These are phyloP conservation scores for Helichrysum umbraculigerum DNA, from an alignment of 129 eudicot species.

Conservation along the genomic window DNA sequence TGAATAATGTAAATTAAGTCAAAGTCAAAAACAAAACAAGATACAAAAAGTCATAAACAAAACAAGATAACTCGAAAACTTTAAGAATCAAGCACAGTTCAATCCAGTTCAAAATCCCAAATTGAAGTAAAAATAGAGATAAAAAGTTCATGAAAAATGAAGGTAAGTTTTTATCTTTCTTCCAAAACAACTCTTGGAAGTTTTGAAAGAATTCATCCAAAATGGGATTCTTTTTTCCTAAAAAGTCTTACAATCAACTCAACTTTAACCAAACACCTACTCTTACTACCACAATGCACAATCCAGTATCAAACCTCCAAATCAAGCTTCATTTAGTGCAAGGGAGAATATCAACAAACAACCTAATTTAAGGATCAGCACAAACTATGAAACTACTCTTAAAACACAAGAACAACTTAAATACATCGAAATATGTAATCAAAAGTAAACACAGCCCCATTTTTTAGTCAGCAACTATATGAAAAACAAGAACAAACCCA, in stretches of 20 bases:
- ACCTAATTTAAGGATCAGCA: constrained; percentile 24
- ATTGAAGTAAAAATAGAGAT: constrained; percentile 19
- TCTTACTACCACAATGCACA: constrained; percentile 6
- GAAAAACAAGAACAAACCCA: not conserved
- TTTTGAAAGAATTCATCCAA: constrained; percentile 1
- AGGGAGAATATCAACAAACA: constrained; percentile 4
- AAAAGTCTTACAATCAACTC: constrained; percentile 9
- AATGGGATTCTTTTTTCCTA: constrained; percentile 7
- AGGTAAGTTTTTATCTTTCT: not conserved
- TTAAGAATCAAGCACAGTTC: constrained; percentile 10
- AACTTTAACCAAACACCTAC: constrained; percentile 20
- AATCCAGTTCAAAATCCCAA: constrained; percentile 12
- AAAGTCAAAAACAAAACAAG: constrained; percentile 21
- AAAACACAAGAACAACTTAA: constrained; percentile 5
- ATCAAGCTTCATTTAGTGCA: constrained; percentile 23
- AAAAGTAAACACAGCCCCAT: constrained; percentile 9
- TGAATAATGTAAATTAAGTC: constrained; percentile 13
- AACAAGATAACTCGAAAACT: constrained; percentile 18
- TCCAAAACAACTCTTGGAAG: constrained; percentile 3
- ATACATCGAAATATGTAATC: not conserved
- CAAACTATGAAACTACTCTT: not conserved
- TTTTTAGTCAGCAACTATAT: constrained; percentile 9
- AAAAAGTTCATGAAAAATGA: constrained; percentile 5
- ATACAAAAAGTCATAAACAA: constrained; percentile 25
- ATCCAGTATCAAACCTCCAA: constrained; percentile 21